Evolutionary conservation across 2,329 filamentous ascomycete genomes (phyloP), one percentile per base, ranked within the genome.

Genomic region (Colletotrichum lini): DNA sequence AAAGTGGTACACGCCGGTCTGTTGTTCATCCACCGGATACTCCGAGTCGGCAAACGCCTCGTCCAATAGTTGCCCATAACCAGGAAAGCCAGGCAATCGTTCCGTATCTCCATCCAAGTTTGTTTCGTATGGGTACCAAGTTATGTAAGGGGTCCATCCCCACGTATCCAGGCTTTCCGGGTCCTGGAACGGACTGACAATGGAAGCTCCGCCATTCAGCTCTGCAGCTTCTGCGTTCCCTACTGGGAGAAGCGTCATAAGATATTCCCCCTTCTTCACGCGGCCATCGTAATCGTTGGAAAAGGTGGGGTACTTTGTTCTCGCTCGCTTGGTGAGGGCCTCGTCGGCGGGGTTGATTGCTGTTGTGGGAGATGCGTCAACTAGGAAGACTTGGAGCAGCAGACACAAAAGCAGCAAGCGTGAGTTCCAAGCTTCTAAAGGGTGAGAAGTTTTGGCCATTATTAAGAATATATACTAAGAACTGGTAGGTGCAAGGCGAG

Each of bases 151-250:
- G 16, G 44, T 44, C 42, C 56, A 66, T n/a, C 53, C 64, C 54
- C 45, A 66, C 1, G 4, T 16, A 18, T 10, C 54, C 16, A 26
- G n/a, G 12, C 2, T 16, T 2, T 10, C 21, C 4, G 30, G 54
- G 30, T 66, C 56, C 64, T 66, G 45, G 44, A 23, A 66, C 18
- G 16, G 21, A 30, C 54, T 61, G 12, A 18, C 30, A 1, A 66
- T 35, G 6, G 30, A 42, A 18, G 12, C 54, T 9, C 64, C 56
- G 44, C 53, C n/a, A 10, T 66, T 60, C 12, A 9, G 23, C 30
- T 15, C 10, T n/a, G 56, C 35, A 3, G 64, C 64, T 5, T 30
- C 16, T 21, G 35, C 35, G 18, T 61, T 42, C 12, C 42, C 35
- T 21, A 66, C n/a, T 21, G 35, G 54, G 35, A 66, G 60, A 1